phyloP scores from a whole-genome alignment of 495 filamentous ascomycete genomes.

The Tuber indicum region DNA sequence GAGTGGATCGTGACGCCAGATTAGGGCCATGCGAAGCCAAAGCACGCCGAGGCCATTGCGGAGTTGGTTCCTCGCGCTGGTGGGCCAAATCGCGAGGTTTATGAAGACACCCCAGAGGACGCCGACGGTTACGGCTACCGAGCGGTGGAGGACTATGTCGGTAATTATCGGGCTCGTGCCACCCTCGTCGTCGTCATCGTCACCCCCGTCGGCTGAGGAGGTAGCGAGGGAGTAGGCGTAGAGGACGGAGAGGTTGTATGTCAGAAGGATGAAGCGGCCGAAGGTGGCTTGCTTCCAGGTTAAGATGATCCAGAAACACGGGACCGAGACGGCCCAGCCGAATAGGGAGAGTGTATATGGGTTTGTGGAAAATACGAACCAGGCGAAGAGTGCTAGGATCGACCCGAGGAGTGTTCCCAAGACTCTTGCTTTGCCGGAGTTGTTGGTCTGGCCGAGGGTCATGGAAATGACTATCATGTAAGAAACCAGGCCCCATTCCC shows the following conservation, averaged over 20 bases:
- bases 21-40: slow-evolving; percentile 88
- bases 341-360: slow-evolving; percentile 65
- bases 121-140: slow-evolving; percentile 77
- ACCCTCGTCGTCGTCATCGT: slow-evolving; percentile 76
- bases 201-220: slow-evolving; percentile 60
- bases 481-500: slow-evolving; percentile 92
- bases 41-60: slow-evolving; percentile 78
- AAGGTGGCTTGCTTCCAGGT: slow-evolving; percentile 78
- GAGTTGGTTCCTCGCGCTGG: slow-evolving; percentile 76
- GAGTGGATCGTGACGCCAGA: slow-evolving; percentile 94
- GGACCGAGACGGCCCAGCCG: slow-evolving; percentile 72
- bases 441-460: slow-evolving; percentile 93
- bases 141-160: slow-evolving; percentile 84
- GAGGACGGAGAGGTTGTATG: slow-evolving; percentile 92
- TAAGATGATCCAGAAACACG: slow-evolving; percentile 83
- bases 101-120: slow-evolving; percentile 90
- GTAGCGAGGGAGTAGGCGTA: slow-evolving; percentile 88
- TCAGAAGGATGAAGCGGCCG: slow-evolving; percentile 85
- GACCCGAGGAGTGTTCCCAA: slow-evolving; percentile 83
- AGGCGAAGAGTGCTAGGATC: slow-evolving; percentile 63
- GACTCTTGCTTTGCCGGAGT: slow-evolving; percentile 77
- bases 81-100: slow-evolving; percentile 85
- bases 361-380: slow-evolving; percentile 67
- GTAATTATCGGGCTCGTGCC: slow-evolving; percentile 73
- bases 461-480: slow-evolving; percentile 98